Percentiles rank a stretch among this genome's conserved stretches.
Evolutionary conservation across 2,329 filamentous ascomycete species (phyloP).

Genomic region (Periconia digitata): DNA sequence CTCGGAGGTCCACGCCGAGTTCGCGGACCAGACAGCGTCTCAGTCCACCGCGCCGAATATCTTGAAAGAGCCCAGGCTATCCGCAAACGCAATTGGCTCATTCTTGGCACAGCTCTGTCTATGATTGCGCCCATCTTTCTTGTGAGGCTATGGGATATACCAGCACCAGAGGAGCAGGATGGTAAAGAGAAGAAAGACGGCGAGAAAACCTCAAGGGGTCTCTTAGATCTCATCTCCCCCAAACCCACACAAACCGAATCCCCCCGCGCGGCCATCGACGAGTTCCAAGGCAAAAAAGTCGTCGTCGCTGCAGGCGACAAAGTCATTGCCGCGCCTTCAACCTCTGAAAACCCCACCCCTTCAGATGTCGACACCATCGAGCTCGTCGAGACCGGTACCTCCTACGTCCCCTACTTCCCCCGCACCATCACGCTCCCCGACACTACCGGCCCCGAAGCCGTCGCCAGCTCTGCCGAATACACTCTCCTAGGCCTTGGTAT

Average conservation of each 20-base stretch:
- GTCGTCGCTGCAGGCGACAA: constrained; percentile 65
- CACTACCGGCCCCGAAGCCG: constrained; percentile 22
- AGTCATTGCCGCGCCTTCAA: constrained; percentile 48
- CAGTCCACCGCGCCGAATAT: constrained; percentile 36
- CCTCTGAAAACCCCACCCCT: constrained; percentile 31
- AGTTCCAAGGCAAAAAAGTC: constrained; percentile 58
- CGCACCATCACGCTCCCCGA: constrained; percentile 66
- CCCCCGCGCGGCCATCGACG: constrained; percentile 33
- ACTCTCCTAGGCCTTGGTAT: constrained; percentile 86
- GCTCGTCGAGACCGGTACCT: constrained; percentile 78
- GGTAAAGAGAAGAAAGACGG: constrained; percentile 17
- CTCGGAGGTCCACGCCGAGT: not conserved
- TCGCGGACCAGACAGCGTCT: constrained; percentile 31
- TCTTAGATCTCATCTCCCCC: constrained; percentile 27
- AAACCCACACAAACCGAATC: constrained; percentile 32
- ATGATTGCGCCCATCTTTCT: constrained; percentile 42
- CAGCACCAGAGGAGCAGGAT: constrained; percentile 18
- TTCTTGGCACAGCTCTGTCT: constrained; percentile 36
- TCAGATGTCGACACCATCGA: constrained; percentile 61
- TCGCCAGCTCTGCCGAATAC: constrained; percentile 61
- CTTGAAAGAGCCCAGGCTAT: constrained; percentile 29
- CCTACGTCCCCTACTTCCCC: constrained; percentile 77
- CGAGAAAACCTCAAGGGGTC: constrained; percentile 18
- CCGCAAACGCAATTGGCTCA: constrained; percentile 35
- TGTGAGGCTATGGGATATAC: constrained; percentile 35